Evolutionary conservation across 306 rosid genomes (phyloP), one percentile per base, ranked within the genome.

Genomic region (Sophora flavescens): DNA sequence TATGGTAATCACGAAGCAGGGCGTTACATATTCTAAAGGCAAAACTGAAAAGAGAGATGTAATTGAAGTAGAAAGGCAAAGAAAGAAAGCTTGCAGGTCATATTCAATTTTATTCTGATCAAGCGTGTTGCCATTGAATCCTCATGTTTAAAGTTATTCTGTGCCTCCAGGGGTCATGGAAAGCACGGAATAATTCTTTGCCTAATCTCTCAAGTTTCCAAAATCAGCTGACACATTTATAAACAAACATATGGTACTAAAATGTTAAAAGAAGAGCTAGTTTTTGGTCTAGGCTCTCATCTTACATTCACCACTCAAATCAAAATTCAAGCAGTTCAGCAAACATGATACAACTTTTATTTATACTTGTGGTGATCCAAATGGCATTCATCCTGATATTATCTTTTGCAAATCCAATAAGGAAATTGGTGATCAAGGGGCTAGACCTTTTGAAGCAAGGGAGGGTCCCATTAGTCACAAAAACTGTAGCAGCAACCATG

Each of bases 401-500:
- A 32, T 53, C 86, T 71, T 85, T 91, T 39, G 61, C 80, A 77
- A 89, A 71, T 72, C 95, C 97, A 15, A 28, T 83, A 36, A 15
- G 95, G 70, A 87, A 74, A 41, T 30, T 88, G 70, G 36, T 85
- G 79, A 79, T 85, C 3, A 51, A 57, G 50, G 86, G 72, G 38
- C 73, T 91, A 76, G 87, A 89, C 72, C 69, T 51, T 4, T 50
- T 78, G 80, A 89, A 91, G 77, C 89, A 84, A 57, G 95, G 95
- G 17, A 73, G 80, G 38, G 89, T 83, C 3, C 83, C 88, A 3
- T 66, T 89, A 69, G 85, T 91, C 61, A 75, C 72, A 42, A 85
- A 91, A 77, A 88, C 87, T 13, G 84, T 91, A 48, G 95, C 86
- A 17, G 88, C 83, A 56, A 91, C 93, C 18, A 39, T 88, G 79